Percentiles rank a stretch among this genome's conserved stretches.
These are phyloP conservation scores for Strobilomyces confusus DNA, from an alignment of 768 basidiomycete species.

Conservation along the genomic window DNA sequence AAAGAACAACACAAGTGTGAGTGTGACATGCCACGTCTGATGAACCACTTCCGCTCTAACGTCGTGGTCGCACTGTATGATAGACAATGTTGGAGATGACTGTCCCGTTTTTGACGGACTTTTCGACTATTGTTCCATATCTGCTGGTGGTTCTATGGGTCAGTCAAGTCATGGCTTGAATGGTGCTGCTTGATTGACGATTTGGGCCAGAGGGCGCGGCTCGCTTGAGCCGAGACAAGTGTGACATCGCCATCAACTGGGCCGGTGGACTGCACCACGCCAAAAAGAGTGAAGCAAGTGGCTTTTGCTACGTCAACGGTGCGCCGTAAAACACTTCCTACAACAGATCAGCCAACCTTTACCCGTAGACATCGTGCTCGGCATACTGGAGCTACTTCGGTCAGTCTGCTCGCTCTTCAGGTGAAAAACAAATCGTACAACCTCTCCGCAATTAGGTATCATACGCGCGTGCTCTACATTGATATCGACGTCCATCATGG, in stretches of 20 bases:
- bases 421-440: background rate
- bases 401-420: slow-evolving; percentile 28
- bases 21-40: slow-evolving; percentile 16
- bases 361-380: slow-evolving; percentile 88
- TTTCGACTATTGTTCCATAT: slow-evolving; percentile 99
- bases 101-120: slow-evolving; percentile 98
- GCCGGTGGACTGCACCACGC: slow-evolving; percentile 98
- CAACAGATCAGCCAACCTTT: background rate
- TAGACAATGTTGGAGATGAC: slow-evolving; percentile 98
- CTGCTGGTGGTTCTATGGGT: slow-evolving; percentile 99
- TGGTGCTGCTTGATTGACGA: slow-evolving; percentile 1
- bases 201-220: slow-evolving; percentile 85
- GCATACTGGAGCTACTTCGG: slow-evolving; percentile 91
- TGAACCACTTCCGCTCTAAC: background rate
- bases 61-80: background rate
- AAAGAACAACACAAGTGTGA: slow-evolving; percentile 96
- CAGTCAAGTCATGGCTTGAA: slow-evolving; percentile 23
- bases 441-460: slow-evolving; percentile 56
- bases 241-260: slow-evolving; percentile 99
- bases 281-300: slow-evolving; percentile 98
- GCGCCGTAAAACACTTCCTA: background rate
- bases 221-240: slow-evolving; percentile 90
- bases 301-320: slow-evolving; percentile 99
- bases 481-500: slow-evolving; percentile 99
- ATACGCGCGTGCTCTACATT: slow-evolving; percentile 92